Evolutionary conservation across 2,329 filamentous ascomycete genomes (phyloP).

Genomic region (Dissoconium aciculare): DNA sequence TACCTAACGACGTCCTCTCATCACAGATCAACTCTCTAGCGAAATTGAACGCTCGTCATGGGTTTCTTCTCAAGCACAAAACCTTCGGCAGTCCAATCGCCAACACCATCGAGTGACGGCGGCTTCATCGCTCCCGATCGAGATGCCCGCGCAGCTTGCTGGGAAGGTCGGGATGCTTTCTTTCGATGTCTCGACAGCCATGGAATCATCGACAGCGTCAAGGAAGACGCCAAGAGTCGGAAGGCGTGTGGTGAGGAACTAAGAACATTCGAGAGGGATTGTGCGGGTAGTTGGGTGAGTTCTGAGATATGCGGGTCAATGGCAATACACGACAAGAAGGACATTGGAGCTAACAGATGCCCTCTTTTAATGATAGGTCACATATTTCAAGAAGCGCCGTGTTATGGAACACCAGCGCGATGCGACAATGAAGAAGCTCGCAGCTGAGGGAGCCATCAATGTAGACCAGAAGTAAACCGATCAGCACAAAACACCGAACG

Average conservation of each 20-base stretch:
- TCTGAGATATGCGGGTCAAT: background rate
- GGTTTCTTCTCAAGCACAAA: constrained; percentile 24
- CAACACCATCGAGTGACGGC: constrained; percentile 34
- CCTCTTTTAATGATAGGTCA: constrained; percentile 54
- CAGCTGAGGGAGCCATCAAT: constrained; percentile 28
- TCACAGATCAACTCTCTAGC: too few relatives aligned
- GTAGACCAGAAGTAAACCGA: constrained; percentile 7
- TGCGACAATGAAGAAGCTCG: constrained; percentile 57
- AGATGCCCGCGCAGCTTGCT: constrained; percentile 67
- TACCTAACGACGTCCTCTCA: too few relatives aligned
- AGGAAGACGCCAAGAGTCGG: constrained; percentile 38
- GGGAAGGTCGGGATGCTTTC: constrained; percentile 76
- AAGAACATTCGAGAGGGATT: constrained; percentile 64
- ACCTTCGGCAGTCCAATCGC: constrained; percentile 12
- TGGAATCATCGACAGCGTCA: constrained; percentile 62
- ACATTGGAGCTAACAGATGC: too few relatives aligned
- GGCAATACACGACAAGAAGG: too few relatives aligned
- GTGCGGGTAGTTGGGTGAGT: constrained; percentile 79
- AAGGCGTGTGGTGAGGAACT: constrained; percentile 43
- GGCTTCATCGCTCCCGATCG: constrained; percentile 71
- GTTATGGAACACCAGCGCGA: constrained; percentile 85
- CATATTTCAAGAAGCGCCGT: constrained; percentile 94
- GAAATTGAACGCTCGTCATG: constrained; percentile 18
- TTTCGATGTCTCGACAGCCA: constrained; percentile 75
- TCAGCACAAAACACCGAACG: background rate